These are phyloP conservation scores for Sugiyamaella mastotermitis DNA, from an alignment of 805 yeast genomes.

Conservation along the genomic window DNA sequence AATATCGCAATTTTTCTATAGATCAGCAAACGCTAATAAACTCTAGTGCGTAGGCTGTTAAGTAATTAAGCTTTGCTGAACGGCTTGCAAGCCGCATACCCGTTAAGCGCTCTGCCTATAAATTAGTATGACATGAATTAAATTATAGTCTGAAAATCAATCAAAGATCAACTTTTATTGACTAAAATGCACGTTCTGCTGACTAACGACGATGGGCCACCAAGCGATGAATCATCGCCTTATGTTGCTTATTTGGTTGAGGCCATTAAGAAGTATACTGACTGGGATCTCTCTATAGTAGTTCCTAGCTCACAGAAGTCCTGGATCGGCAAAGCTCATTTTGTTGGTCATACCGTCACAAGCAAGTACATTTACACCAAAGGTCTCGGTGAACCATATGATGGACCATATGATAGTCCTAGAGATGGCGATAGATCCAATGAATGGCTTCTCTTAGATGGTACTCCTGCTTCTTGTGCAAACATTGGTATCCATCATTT, in stretches of 20 bases:
- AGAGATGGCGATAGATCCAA: conserved; percentile 5
- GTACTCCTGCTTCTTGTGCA: conserved; percentile 95
- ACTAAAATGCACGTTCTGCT: conserved; percentile 29
- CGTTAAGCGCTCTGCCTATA: too few species aligned
- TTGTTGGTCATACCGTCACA: conserved; percentile 50
- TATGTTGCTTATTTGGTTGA: conserved; percentile 77
- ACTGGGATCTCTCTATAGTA: conserved; percentile 81
- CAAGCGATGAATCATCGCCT: conserved; percentile 72
- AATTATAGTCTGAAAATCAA: too few species aligned
- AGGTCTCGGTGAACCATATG: conserved; percentile 14
- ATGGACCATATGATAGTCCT: conserved; percentile 28
- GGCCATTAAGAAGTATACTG: conserved; percentile 54
- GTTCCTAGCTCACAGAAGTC: conserved; percentile 82
- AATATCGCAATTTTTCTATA: too few species aligned
- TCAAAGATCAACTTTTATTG: too few species aligned
- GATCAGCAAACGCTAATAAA: too few species aligned
- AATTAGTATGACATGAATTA: too few species aligned
- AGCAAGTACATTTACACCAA: conserved; percentile 32
- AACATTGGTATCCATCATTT: conserved; percentile 83
- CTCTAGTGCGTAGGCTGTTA: too few species aligned
- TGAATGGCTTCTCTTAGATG: conserved; percentile 74
- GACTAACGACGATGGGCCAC: conserved; percentile 96
- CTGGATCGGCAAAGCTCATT: conserved; percentile 97
- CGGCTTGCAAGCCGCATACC: too few species aligned
- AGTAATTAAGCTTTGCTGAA: too few species aligned